These are phyloP conservation scores for Metschnikowia peoriensis DNA, from an alignment of 805 yeast genomes.

Conservation along the genomic window DNA sequence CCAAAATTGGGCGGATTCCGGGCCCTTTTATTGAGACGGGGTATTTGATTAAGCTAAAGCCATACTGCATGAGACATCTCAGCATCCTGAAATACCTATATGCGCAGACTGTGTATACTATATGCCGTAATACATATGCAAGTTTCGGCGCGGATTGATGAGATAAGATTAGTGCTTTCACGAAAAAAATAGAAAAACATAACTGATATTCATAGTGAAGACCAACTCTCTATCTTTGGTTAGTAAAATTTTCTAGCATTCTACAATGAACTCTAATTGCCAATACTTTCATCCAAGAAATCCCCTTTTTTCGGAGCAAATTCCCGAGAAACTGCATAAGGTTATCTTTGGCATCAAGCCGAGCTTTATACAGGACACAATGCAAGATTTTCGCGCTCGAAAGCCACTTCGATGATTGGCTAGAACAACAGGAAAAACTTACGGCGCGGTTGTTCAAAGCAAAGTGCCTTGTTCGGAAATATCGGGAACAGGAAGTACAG, in stretches of 20 bases:
- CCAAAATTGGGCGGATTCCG: neutral
- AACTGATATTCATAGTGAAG: too few species aligned
- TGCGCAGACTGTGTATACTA: neutral
- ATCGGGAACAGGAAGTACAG: neutral
- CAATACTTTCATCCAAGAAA: neutral
- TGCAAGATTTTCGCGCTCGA: neutral
- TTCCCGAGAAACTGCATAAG: neutral
- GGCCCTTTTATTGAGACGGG: slow-evolving; percentile 2
- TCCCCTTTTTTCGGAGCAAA: neutral
- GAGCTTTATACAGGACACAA: neutral
- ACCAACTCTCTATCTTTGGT: too few species aligned
- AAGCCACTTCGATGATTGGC: slow-evolving; percentile 5
- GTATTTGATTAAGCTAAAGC: neutral
- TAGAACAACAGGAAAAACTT: neutral
- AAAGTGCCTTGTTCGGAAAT: neutral
- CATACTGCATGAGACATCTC: neutral
- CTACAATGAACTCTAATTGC: neutral
- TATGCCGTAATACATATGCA: neutral
- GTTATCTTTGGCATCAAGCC: slow-evolving; percentile 8
- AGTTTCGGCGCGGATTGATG: slow-evolving; percentile 2
- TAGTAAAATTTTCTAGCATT: too few species aligned
- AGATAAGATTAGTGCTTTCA: slow-evolving; percentile 3
- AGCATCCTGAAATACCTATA: neutral
- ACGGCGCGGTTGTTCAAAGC: neutral
- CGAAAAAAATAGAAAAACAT: neutral